Base-by-base conservation (phyloP, 2,329 filamentous ascomycete species). In the Aspergillus versicolor region DNA sequence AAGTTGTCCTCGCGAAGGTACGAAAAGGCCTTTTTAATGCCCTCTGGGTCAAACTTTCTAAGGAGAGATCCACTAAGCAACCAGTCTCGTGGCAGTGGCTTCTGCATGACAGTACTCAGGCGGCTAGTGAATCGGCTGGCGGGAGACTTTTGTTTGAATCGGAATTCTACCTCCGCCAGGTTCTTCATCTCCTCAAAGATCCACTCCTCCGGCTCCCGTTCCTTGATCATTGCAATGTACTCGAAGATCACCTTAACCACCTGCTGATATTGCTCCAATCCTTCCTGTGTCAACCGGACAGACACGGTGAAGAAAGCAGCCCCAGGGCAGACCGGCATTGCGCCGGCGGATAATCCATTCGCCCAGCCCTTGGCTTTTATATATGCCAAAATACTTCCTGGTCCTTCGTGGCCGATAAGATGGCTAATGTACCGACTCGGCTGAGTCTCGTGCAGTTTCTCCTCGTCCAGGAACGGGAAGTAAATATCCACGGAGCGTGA, bases 91-190 rank as follows among this genome's bases (percentile, higher is more conserved):
- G 92, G 91, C 44, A 95, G 79, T 1, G 90, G 89, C 73, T 90
- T 92, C 72, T 97, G 94, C 94, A 99, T 97, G 17, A 91, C 84
- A 17, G 88, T 86, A 69, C 89, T 92, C 62, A 91, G 86, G 59
- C 84, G 86, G 78, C 91, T 96, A 0, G 92, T 94, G 67, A 97
- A 97, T 27, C 89, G 85, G 70, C 89, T 94, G 2, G 93, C 91
- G 1, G 90, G 91, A 2, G 87, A 90, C 79, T 97, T 97, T 71
- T 97, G 91, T 75, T 88, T 91, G 76, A 96, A 99, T 63, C 89
- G 90, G 81, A 99, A 99, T 65, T 96, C 90, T 12, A 97, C 91
- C 64, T 97, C 92, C 44, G 90, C 88, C 77, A 97, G 87, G 37
- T 88, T 87, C 74, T 92, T 93, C 73, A 94, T 89, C 75, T 99